Evolutionary conservation across 176 grass and related monocot species (phyloP), one percentile per base, ranked within the genome.

Genomic region (Cenchrus americanus): DNA sequence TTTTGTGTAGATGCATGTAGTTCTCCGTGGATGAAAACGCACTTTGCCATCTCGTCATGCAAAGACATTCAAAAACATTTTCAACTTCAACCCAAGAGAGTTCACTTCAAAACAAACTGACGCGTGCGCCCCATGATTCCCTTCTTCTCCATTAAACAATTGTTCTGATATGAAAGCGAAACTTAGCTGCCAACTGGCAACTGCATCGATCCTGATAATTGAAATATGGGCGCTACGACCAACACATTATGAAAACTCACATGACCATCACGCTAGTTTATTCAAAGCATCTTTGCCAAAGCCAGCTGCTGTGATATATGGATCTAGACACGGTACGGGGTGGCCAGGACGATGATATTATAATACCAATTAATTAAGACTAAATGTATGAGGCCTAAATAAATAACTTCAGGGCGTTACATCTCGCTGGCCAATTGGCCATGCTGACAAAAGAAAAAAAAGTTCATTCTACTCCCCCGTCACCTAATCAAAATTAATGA

Each of bases 201-300:
- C 23, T 0, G 47, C 47, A 51, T 30, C 27, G 27, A 30, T 47
- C 47, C 47, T 18, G 23, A 49, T 44, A 49, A 72, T 73, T 52
- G 47, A 5, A 53, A 0, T n/a, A 73, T 71, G 43, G 46, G 23
- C 70, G 9, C 8, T 23, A 52, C 52, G 70, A 73, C 51, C 47
- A 73, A 5, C 70, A 51, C 46, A 52, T 52, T 26, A 73, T 52
- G 47, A 73, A 73, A 73, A 52, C 10, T 15, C 70, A 73, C 70
- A 52, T 51, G 47, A 27, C 34, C 34, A 37, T 10, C 47, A 17
- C 70, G 14, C 23, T 53, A n/a, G 37, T 51, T 22, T 10, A 22
- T 51, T 79, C 43, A 66, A 37, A 14, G 32, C 73, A 66, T 66
- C 30, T 53, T 66, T 67, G 10, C 62, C 34, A 37, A 37, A 37